Percentiles rank a stretch among this genome's conserved stretches.
Conservation (phyloP, 2,329 filamentous ascomycete species). For the Alternaria panax region DNA sequence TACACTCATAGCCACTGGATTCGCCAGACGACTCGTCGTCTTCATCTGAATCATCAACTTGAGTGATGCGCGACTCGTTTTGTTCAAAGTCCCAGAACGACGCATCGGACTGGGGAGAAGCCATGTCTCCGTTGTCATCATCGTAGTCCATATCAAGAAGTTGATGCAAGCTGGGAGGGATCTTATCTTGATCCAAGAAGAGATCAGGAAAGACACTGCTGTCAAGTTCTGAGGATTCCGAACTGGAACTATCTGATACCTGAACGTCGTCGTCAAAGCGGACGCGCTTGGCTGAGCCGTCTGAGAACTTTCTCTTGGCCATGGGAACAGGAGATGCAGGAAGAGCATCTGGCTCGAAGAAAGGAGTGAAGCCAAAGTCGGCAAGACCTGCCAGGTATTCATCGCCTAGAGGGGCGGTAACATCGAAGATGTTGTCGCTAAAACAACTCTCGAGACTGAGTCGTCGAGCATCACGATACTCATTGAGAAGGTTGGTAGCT, state of each 20-base stretch:
- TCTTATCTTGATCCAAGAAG: conserved; percentile 75
- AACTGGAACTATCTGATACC: conserved; percentile 65
- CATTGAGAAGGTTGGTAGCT: conserved; percentile 38
- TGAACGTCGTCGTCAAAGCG: conserved; percentile 73
- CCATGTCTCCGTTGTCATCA: conserved; percentile 57
- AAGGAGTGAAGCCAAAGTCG: conserved; percentile 46
- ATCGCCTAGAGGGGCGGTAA: conserved; percentile 38
- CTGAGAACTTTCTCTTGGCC: conserved; percentile 47
- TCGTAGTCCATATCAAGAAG: conserved; percentile 69
- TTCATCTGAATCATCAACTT: conserved; percentile 39
- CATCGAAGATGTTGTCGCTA: conserved; percentile 46
- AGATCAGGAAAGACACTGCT: conserved; percentile 77
- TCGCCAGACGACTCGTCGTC: conserved; percentile 56
- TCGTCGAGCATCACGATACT: conserved; percentile 45
- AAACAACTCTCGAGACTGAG: conserved; percentile 44
- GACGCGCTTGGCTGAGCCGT: conserved; percentile 66
- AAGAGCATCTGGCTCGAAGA: conserved; percentile 51
- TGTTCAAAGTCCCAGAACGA: conserved; percentile 71
- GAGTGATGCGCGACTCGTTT: conserved; percentile 52
- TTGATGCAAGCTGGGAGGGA: conserved; percentile 75
- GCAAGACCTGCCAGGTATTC: conserved; percentile 33
- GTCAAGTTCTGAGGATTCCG: conserved; percentile 62
- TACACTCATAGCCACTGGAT: conserved; percentile 67
- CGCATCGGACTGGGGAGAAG: conserved; percentile 48
- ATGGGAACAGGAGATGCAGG: conserved; percentile 51